Evolutionary conservation across 2,329 filamentous ascomycete species (phyloP).

Genomic region (Aspergillus fumigatus): DNA sequence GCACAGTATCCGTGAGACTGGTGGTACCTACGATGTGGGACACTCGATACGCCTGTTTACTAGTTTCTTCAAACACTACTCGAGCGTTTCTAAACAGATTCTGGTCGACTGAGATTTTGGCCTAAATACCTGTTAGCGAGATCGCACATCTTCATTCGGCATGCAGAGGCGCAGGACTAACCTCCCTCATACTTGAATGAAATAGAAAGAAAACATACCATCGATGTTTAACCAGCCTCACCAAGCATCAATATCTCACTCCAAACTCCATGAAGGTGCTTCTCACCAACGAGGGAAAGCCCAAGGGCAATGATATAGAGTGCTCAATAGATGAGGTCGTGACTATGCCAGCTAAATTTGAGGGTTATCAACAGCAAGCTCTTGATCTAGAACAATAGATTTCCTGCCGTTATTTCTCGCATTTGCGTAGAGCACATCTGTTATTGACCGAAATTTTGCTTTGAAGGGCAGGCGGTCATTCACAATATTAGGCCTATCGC

Average conservation of each 20-base stretch:
- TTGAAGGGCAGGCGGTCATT: background rate
- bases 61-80: constrained; percentile 80
- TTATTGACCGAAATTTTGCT: background rate
- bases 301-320: background rate
- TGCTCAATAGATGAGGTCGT: background rate
- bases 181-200: background rate
- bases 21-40: constrained; percentile 80
- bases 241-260: background rate
- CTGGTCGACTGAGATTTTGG: constrained; percentile 61
- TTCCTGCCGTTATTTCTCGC: background rate
- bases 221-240: background rate
- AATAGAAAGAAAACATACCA: background rate
- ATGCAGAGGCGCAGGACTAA: background rate
- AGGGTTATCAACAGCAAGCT: background rate
- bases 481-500: constrained; percentile 9
- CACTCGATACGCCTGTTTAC: constrained; percentile 82
- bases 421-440: background rate
- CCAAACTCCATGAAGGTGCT: background rate
- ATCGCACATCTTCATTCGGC: background rate
- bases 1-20: constrained; percentile 94
- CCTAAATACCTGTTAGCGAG: background rate
- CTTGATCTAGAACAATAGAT: background rate
- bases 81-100: constrained; percentile 76
- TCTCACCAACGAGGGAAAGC: background rate
- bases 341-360: background rate